Conservation (phyloP, 1,284 basidiomycete species). For the Pseudozyma sp. region DNA sequence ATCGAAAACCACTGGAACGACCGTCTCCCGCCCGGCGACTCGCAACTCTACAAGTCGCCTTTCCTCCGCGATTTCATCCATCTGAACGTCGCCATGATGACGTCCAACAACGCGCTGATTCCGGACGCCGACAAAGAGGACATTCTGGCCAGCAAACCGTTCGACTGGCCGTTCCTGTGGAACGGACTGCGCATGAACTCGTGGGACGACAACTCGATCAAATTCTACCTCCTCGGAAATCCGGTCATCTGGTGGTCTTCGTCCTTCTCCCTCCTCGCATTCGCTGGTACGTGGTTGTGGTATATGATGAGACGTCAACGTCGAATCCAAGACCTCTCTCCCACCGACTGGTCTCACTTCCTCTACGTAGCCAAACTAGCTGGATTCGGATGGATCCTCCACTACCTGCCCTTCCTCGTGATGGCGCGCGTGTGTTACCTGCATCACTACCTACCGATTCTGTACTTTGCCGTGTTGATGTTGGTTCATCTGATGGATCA, state of each 20-base stretch:
- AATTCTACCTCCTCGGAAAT: slow-evolving; percentile 94
- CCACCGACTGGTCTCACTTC: slow-evolving; percentile 91
- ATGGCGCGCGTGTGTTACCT: slow-evolving; percentile 78
- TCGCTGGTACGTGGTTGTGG: slow-evolving; percentile 74
- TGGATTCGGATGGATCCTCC: slow-evolving; percentile 89
- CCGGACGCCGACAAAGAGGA: slow-evolving; percentile 98
- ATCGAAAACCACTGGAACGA: slow-evolving; percentile 97
- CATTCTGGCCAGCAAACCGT: slow-evolving; percentile 89
- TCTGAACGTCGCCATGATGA: slow-evolving; percentile 99
- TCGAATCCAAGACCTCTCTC: slow-evolving; percentile 88
- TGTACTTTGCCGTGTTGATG: slow-evolving; percentile 96
- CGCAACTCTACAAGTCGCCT: slow-evolving; percentile 86
- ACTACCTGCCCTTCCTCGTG: slow-evolving; percentile 86
- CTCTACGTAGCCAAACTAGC: slow-evolving; percentile 91
- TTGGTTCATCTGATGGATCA: slow-evolving; percentile 90
- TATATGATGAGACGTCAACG: slow-evolving; percentile 88
- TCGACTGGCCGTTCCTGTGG: slow-evolving; percentile 96
- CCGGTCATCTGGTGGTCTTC: slow-evolving; percentile 93
- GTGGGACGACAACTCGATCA: slow-evolving; percentile 87
- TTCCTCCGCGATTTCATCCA: slow-evolving; percentile 98
- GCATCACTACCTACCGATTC: slow-evolving; percentile 85
- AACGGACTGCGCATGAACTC: slow-evolving; percentile 88
- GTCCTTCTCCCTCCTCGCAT: slow-evolving; percentile 77
- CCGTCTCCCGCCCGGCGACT: slow-evolving; percentile 83
- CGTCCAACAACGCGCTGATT: slow-evolving; percentile 95